These are phyloP conservation scores for Nevesoporus exiguus DNA, from an alignment of 768 basidiomycete species.

Conservation along the genomic window DNA sequence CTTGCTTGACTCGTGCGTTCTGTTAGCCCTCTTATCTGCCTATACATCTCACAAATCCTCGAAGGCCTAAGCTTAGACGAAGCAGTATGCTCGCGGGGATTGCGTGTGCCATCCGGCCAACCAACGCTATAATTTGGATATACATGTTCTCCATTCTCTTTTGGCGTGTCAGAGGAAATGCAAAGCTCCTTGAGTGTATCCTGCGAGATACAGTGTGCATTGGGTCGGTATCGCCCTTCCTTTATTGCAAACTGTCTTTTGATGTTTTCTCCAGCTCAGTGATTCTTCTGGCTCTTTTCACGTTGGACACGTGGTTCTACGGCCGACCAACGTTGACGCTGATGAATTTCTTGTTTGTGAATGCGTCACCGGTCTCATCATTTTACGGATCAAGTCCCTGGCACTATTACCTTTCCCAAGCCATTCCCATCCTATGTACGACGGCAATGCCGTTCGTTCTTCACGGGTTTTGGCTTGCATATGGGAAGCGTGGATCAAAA, in stretches of 20 bases:
- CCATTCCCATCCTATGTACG: constrained; percentile 75
- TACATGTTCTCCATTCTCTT: constrained; percentile 60
- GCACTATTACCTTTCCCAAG: constrained; percentile 90
- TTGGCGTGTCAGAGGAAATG: constrained; percentile 46
- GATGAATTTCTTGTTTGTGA: constrained; percentile 78
- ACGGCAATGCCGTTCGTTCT: constrained; percentile 70
- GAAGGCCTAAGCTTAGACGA: constrained; percentile 30
- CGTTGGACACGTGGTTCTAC: constrained; percentile 72
- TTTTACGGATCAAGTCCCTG: constrained; percentile 87
- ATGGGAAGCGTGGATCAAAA: constrained; percentile 21
- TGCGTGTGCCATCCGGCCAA: constrained; percentile 82
- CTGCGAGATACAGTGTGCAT: constrained; percentile 38
- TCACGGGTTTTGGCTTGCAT: constrained; percentile 50
- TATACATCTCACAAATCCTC: constrained; percentile 31
- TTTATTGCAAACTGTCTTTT: constrained; percentile 3
- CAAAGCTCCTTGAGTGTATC: constrained; percentile 30
- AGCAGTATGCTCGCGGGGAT: constrained; percentile 63
- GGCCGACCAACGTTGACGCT: constrained; percentile 65
- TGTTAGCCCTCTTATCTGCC: not conserved
- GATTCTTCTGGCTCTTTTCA: constrained; percentile 32
- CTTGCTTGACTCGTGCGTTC: constrained; percentile 20
- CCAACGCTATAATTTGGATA: constrained; percentile 83
- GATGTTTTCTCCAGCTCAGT: constrained; percentile 17
- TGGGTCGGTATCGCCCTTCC: constrained; percentile 41
- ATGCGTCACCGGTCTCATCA: constrained; percentile 80